A percentile compares a stretch with the other conserved stretches of the same genome.
Conservation (phyloP, 345 rosid species). For the Aquilaria malaccensis region DNA sequence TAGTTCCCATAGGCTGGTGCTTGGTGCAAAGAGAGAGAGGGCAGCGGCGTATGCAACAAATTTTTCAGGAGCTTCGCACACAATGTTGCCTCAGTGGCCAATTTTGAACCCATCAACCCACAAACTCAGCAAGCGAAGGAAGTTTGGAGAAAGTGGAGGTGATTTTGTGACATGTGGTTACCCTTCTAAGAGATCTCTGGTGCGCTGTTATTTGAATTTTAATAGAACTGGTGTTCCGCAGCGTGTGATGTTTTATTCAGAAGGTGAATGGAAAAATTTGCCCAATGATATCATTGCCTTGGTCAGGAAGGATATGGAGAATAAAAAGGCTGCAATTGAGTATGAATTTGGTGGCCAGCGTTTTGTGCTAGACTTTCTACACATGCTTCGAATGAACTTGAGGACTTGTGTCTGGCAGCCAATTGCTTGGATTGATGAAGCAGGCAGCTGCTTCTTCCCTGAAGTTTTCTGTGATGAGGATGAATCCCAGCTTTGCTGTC, state of each 20-base stretch:
- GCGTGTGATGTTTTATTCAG: slow-evolving; percentile 66
- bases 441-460: slow-evolving; percentile 75
- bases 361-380: slow-evolving; percentile 70
- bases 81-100: slow-evolving; percentile 25
- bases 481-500: slow-evolving; percentile 33
- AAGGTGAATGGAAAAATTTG: slow-evolving; percentile 78
- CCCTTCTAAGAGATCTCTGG: slow-evolving; percentile 37
- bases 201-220: slow-evolving; percentile 60
- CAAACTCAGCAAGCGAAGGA: slow-evolving; percentile 45
- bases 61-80: slow-evolving; percentile 33
- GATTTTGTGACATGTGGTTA: slow-evolving; percentile 21
- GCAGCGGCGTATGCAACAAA: slow-evolving; percentile 26
- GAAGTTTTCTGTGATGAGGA: slow-evolving; percentile 40
- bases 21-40: slow-evolving; percentile 45
- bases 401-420: slow-evolving; percentile 58
- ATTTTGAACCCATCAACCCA: slow-evolving; percentile 18
- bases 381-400: slow-evolving; percentile 63
- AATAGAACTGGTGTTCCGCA: slow-evolving; percentile 54
- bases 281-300: slow-evolving; percentile 34
- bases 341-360: slow-evolving; percentile 38
- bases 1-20: slow-evolving; percentile 31
- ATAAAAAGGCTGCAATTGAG: slow-evolving; percentile 59
- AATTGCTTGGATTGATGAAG: slow-evolving; percentile 93
- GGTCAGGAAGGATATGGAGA: slow-evolving; percentile 46
- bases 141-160: slow-evolving; percentile 26